phyloP scores from a whole-genome alignment of 805 yeast species.

The Teunomyces kruisii region DNA sequence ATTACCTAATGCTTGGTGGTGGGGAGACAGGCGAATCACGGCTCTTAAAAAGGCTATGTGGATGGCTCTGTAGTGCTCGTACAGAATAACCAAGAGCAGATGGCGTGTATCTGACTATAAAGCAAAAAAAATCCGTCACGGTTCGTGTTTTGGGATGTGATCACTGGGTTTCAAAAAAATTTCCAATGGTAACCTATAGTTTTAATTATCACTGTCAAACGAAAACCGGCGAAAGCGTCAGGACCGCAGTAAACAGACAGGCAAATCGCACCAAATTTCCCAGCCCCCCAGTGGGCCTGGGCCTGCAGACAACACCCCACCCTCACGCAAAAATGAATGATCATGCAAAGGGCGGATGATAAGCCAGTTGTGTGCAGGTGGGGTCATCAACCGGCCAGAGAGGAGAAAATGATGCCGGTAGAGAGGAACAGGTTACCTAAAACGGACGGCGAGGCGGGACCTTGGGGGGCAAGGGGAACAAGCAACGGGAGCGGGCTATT shows the following conservation, averaged over 20 bases:
- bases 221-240: not conserved
- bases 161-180: constrained; percentile 1
- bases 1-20: too few relatives aligned
- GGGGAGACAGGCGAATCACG: too few relatives aligned
- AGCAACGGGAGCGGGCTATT: too few relatives aligned
- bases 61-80: too few relatives aligned
- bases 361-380: not conserved
- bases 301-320: constrained; percentile 2
- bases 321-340: constrained; percentile 3
- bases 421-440: too few relatives aligned
- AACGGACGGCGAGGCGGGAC: too few relatives aligned
- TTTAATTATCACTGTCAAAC: not conserved
- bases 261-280: not conserved
- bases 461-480: too few relatives aligned
- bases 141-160: not conserved
- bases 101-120: not conserved
- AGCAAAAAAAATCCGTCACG: not conserved
- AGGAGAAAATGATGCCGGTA: too few relatives aligned
- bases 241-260: not conserved
- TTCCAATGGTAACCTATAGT: not conserved
- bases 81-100: not conserved
- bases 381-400: not conserved
- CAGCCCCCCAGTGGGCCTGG: not conserved
- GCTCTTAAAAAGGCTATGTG: too few relatives aligned
- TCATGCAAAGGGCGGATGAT: constrained; percentile 2